Evolutionary conservation across 306 rosid genomes (phyloP), one percentile per base, ranked within the genome.

Genomic region (Psophocarpus tetragonolobus): DNA sequence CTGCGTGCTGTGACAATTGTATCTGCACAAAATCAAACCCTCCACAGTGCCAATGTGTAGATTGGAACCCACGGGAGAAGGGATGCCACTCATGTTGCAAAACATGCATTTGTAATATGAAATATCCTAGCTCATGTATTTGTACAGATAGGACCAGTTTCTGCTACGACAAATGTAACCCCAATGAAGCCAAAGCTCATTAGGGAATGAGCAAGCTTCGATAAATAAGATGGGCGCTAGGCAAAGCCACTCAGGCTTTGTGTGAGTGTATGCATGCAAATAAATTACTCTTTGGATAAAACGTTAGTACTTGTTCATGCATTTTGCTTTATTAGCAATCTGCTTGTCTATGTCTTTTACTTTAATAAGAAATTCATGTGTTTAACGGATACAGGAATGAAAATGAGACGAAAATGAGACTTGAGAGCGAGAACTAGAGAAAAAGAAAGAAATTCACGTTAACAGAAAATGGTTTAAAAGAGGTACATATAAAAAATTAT

Each of bases 61-160:
- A 80, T 64, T 3, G 51, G 38, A 65, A 24, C 10, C n/a, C n/a
- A n/a, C n/a, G n/a, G n/a, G 17, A 24, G n/a, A 5, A 41, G 3
- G 17, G 17, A 0, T 81, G 84, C 30, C 84, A 75, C 84, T 33
- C 66, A 13, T 75, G 47, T 47, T 81, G 84, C 47, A 35, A 57
- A 21, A 0, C 0, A 0, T 45, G 51, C 51, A 0, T 4, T 13
- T 13, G 18, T 4, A 4, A 0, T 14, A 0, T 0, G 47, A 41
- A 2, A 14, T 44, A 3, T 4, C 18, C 51, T 13, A 17, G 7
- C 1, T 2, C 3, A 4, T 41, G 15, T 9, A 0, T 14, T 45
- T 45, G 20, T 45, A 0, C 3, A 0, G 51, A 45, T 14, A 15
- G 2, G 0, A 45, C 51, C 6, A 0, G 3, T 6, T 45, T 48